Evolutionary conservation across 2,329 filamentous ascomycete genomes (phyloP).

Genomic region (Alternaria ventricosa): DNA sequence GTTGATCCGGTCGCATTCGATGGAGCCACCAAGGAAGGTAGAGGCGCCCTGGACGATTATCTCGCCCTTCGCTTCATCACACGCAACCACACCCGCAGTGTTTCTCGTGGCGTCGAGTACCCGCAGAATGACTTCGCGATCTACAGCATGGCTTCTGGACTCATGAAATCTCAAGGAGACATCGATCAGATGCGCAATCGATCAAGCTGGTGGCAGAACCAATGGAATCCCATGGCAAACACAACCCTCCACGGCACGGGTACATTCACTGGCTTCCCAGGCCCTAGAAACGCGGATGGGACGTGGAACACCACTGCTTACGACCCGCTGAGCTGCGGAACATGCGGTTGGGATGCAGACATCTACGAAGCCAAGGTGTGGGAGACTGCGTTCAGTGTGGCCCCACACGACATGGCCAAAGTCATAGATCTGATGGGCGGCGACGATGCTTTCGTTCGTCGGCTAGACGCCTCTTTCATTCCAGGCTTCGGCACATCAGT

Average conservation of each 20-base stretch:
- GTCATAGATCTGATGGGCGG: constrained; percentile 49
- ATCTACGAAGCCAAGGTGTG: constrained; percentile 74
- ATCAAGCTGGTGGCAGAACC: constrained; percentile 69
- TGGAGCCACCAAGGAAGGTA: constrained; percentile 35
- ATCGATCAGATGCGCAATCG: constrained; percentile 60
- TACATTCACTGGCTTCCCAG: constrained; percentile 69
- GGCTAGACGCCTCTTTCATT: constrained; percentile 51
- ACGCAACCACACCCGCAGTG: constrained; percentile 39
- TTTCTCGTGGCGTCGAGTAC: constrained; percentile 46
- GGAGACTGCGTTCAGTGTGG: constrained; percentile 68
- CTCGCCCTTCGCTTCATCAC: constrained; percentile 45
- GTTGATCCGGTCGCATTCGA: constrained; percentile 32
- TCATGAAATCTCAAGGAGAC: constrained; percentile 60
- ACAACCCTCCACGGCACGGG: constrained; percentile 41
- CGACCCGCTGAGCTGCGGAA: constrained; percentile 56
- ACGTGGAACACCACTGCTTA: constrained; percentile 66
- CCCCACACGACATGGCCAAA: constrained; percentile 48
- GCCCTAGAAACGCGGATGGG: constrained; percentile 67
- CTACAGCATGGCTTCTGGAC: constrained; percentile 62
- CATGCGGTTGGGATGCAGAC: constrained; percentile 25
- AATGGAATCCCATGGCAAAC: constrained; percentile 56
- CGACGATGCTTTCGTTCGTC: constrained; percentile 39
- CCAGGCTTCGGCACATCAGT: constrained; percentile 36
- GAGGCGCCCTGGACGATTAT: constrained; percentile 29
- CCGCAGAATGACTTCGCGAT: constrained; percentile 59